Conservation (phyloP, 2,329 filamentous ascomycete genomes). For the Teratosphaeriaceae sp. region DNA sequence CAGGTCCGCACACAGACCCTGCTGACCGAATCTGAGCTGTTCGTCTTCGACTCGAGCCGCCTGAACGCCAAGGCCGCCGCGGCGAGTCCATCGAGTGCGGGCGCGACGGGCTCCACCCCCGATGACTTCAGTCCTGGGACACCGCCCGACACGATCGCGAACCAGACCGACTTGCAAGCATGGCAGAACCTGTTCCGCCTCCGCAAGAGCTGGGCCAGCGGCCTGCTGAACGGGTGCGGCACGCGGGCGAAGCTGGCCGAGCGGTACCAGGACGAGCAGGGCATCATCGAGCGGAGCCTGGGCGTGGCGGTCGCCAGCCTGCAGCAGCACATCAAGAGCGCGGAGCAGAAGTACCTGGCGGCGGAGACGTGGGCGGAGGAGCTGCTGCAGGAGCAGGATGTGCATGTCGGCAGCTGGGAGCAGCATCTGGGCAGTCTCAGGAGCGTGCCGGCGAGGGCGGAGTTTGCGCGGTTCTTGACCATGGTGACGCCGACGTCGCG, state of each 20-base stretch:
- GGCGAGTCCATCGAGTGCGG: slow-evolving; percentile 35
- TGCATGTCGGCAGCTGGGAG: slow-evolving; percentile 61
- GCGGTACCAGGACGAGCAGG: slow-evolving; percentile 64
- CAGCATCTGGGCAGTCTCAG: slow-evolving; percentile 59
- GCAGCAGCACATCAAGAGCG: slow-evolving; percentile 63
- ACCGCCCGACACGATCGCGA: slow-evolving; percentile 72
- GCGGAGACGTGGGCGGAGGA: slow-evolving; percentile 64
- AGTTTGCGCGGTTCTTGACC: slow-evolving; percentile 51
- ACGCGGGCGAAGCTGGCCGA: slow-evolving; percentile 56
- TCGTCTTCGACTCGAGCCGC: slow-evolving; percentile 74
- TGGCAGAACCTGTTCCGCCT: slow-evolving; percentile 84
- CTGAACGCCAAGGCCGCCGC: slow-evolving; percentile 22
- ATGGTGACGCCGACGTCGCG: slow-evolving; percentile 13
- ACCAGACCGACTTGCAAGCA: slow-evolving; percentile 72
- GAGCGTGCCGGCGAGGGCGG: slow-evolving; percentile 56
- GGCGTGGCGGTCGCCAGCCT: slow-evolving; percentile 83
- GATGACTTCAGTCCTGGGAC: slow-evolving; percentile 55
- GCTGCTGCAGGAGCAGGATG: slow-evolving; percentile 60
- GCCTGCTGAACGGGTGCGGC: slow-evolving; percentile 62
- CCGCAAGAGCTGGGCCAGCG: slow-evolving; percentile 71
- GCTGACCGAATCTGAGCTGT: slow-evolving; percentile 82
- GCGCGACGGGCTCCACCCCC: slow-evolving; percentile 32
- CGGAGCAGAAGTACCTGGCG: slow-evolving; percentile 66
- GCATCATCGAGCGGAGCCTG: slow-evolving; percentile 70
- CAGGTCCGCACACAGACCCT: slow-evolving; percentile 76